Evolutionary conservation across 768 basidiomycete genomes (phyloP), one percentile per base, ranked within the genome.

Genomic region (Termitomyces sp.): DNA sequence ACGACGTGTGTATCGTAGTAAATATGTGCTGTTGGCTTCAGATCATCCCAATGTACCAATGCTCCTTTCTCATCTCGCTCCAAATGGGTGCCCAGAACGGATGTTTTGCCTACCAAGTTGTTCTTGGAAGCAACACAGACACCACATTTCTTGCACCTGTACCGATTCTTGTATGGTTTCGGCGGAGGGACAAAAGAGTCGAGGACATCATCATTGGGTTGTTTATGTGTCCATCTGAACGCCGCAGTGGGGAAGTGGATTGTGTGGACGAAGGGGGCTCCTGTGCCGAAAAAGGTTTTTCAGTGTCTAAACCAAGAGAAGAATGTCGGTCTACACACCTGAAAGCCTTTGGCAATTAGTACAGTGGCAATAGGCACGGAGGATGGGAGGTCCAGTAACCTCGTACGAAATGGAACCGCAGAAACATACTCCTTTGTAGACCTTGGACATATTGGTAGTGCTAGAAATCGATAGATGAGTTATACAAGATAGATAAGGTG

Each of bases 311-410:
- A 41, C 34, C 12, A 45, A 25, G 40, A 50, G 45, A n/a, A 45
- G 32, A 44, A 35, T 38, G 43, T 48, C 40, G 46, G 50, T 6
- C 29, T 27, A 34, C 73, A 56, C 64, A 80, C 85, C 82, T 61
- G 71, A 81, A 50, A 87, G 65, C 40, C 79, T 73, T 67, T 89
- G 87, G 63, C 88, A 90, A n/a, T 78, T 67, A 4, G 83, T 83
- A 64, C 88, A 90, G 63, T 89, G 88, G 60, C 85, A 89, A 63
- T 82, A 88, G 5, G 82, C 85, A 59, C 80, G 81, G 34, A 82
- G 69, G 4, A 81, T 61, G 0, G 86, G 84, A 34, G 65, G 68
- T 1, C 81, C 81, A 11, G 66, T 67, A 2, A 84, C 73, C 46
- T 72, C 58, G 59, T 82, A 88, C 0, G 79, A 67, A 4, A 81